Conservation (phyloP, 2,329 filamentous ascomycete genomes). For the Aspergillus ochraceoroseus region DNA sequence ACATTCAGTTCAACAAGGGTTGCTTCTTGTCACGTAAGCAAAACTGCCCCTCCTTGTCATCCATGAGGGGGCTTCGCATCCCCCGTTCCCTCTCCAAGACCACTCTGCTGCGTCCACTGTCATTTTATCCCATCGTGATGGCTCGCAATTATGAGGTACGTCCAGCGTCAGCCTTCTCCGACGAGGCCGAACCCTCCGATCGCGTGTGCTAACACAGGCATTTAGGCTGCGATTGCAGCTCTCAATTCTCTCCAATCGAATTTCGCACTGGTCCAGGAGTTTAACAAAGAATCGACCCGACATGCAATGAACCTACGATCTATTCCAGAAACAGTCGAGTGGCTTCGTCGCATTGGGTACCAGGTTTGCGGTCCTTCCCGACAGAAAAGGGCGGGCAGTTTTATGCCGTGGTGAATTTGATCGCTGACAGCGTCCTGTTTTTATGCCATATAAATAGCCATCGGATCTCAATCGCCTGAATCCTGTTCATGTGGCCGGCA, state of each 20-base stretch:
- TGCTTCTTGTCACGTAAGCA: slow-evolving; percentile 12
- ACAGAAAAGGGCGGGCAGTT: not conserved
- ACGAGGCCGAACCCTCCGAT: too few relatives aligned
- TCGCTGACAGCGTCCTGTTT: slow-evolving; percentile 9
- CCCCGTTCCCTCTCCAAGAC: slow-evolving; percentile 17
- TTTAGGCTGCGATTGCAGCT: slow-evolving; percentile 64
- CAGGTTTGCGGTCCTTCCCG: slow-evolving; percentile 49
- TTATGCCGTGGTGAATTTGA: not conserved
- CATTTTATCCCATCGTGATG: slow-evolving; percentile 32
- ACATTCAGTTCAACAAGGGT: too few relatives aligned
- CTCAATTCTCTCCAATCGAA: slow-evolving; percentile 78
- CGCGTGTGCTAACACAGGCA: slow-evolving; percentile 17
- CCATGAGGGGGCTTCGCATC: slow-evolving; percentile 29
- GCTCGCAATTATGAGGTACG: slow-evolving; percentile 40
- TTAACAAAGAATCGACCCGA: slow-evolving; percentile 62
- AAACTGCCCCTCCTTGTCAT: slow-evolving; percentile 15
- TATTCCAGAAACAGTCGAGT: slow-evolving; percentile 75
- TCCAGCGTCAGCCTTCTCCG: slow-evolving; percentile 3
- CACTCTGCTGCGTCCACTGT: slow-evolving; percentile 27
- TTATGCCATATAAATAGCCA: slow-evolving; percentile 44
- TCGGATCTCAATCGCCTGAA: slow-evolving; percentile 57
- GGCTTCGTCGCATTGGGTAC: slow-evolving; percentile 72
- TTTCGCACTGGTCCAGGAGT: slow-evolving; percentile 68
- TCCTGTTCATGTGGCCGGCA: slow-evolving; percentile 80
- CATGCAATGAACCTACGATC: slow-evolving; percentile 67